A percentile compares a stretch with the other conserved stretches of the same genome.
Evolutionary conservation across 805 yeast species (phyloP).

Genomic region (Saccharomycopsis amapae): DNA sequence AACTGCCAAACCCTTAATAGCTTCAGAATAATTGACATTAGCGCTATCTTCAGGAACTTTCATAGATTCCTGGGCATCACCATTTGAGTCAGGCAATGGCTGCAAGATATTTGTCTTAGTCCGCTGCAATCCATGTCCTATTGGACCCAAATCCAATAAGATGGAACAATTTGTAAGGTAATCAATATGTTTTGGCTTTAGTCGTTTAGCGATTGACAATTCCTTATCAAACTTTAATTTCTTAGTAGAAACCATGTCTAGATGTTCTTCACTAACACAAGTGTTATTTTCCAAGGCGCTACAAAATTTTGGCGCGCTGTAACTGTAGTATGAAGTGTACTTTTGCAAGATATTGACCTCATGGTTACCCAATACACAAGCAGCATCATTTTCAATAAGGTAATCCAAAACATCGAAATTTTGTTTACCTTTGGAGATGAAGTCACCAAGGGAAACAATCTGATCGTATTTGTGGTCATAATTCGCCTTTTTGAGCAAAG

Average conservation of each 20-base stretch:
- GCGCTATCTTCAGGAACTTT: conserved; percentile 19
- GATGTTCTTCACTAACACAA: conserved; percentile 1
- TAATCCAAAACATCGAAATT: conserved; percentile 62
- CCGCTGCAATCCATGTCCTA: conserved; percentile 24
- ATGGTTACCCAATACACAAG: conserved; percentile 85
- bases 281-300: conserved; percentile 30
- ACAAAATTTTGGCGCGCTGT: conserved; percentile 31
- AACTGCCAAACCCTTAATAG: conserved; percentile 47
- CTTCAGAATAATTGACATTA: conserved; percentile 21
- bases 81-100: neutral
- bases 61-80: neutral
- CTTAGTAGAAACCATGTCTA: neutral
- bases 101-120: conserved; percentile 9
- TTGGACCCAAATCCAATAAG: conserved; percentile 54
- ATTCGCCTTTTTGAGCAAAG: conserved; percentile 44
- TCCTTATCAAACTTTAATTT: conserved; percentile 17
- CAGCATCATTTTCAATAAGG: conserved; percentile 50
- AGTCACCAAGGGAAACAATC: conserved; percentile 67
- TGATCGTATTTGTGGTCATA: conserved; percentile 46
- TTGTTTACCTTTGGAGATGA: conserved; percentile 76
- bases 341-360: conserved; percentile 64
- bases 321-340: conserved; percentile 54
- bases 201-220: conserved; percentile 21
- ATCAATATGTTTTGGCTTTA: conserved; percentile 53
- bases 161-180: conserved; percentile 60